These are phyloP conservation scores for Clonostachys sp. DNA, from an alignment of 2,329 filamentous ascomycete species.

Conservation along the genomic window DNA sequence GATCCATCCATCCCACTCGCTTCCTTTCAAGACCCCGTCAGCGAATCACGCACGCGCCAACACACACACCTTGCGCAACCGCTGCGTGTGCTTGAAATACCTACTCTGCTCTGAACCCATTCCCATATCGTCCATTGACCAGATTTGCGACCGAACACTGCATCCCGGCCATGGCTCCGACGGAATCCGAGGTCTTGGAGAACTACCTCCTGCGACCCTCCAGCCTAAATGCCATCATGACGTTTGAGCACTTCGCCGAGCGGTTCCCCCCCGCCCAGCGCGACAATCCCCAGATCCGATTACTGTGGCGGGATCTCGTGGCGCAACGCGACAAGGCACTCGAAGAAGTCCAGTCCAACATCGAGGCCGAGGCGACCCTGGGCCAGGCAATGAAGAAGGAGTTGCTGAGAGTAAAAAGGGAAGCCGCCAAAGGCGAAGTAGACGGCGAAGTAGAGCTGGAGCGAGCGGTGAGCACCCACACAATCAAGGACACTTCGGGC, in stretches of 20 bases:
- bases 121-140: too few species aligned
- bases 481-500: too few species aligned
- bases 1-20: too few species aligned
- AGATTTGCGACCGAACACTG: too few species aligned
- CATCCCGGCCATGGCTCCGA: conserved; percentile 55
- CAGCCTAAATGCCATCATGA: conserved; percentile 67
- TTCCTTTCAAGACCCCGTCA: too few species aligned
- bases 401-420: conserved; percentile 47
- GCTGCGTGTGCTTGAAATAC: too few species aligned
- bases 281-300: conserved; percentile 60
- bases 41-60: too few species aligned
- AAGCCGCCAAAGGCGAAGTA: conserved; percentile 49
- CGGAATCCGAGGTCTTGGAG: conserved; percentile 69
- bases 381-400: conserved; percentile 55
- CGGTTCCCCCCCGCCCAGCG: conserved; percentile 69
- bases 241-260: conserved; percentile 69
- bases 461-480: conserved; percentile 37
- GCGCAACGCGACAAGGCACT: conserved; percentile 65
- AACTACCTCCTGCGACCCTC: conserved; percentile 77
- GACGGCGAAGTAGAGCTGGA: conserved; percentile 64
- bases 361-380: conserved; percentile 58
- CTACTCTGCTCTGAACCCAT: too few species aligned
- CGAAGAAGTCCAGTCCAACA: conserved; percentile 61
- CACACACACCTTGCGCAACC: too few species aligned
- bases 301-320: conserved; percentile 76